These are phyloP conservation scores for Solanum bulbocastanum DNA, from an alignment of 257 asterid genomes.

Conservation along the genomic window DNA sequence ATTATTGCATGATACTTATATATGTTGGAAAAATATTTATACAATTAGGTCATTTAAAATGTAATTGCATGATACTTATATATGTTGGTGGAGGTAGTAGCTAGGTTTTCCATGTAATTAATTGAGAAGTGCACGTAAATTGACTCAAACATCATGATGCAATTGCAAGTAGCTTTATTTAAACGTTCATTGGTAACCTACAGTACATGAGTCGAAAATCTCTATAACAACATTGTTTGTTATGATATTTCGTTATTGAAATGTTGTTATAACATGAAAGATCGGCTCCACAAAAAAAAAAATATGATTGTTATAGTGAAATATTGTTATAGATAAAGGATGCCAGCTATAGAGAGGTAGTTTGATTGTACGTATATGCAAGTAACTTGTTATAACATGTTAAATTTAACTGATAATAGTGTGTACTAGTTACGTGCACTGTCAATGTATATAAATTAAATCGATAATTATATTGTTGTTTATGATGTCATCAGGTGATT, in stretches of 20 bases:
- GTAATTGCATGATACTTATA: neutral
- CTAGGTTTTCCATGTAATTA: neutral
- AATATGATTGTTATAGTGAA: no score
- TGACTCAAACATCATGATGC: neutral
- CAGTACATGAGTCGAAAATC: neutral
- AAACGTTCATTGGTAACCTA: no score
- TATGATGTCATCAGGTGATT: neutral
- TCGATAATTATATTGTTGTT: neutral
- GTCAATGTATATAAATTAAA: no score
- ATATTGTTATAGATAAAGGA: neutral
- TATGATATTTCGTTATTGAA: neutral
- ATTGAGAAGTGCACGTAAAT: neutral
- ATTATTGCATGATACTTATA: neutral
- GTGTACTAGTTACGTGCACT: neutral
- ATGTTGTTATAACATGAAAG: neutral
- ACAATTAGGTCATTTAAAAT: neutral
- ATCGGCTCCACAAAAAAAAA: no score
- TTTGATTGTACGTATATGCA: neutral
- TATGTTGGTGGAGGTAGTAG: neutral
- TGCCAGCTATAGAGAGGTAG: neutral
- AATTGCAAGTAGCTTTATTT: neutral
- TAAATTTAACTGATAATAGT: neutral
- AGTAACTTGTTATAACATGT: neutral
- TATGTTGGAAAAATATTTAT: no score
- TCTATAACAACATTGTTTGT: neutral